Evolutionary conservation across 2,329 filamentous ascomycete genomes (phyloP).

Genomic region (Diaporthe sp.): DNA sequence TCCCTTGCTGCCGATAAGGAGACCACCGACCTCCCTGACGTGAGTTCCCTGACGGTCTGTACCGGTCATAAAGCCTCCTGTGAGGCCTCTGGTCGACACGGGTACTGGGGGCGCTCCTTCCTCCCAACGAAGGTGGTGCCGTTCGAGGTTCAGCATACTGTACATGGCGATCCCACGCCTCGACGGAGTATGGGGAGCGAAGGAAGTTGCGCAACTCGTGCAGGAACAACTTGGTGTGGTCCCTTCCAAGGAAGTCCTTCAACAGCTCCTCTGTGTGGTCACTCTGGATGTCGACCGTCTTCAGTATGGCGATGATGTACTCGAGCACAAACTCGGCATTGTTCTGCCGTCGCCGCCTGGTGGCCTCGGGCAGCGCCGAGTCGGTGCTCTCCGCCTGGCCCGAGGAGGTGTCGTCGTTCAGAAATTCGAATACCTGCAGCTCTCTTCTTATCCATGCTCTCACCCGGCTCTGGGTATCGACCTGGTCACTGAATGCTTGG

Average conservation of each 20-base stretch:
- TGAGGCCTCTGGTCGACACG: conserved; percentile 9
- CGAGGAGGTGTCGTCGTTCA: conserved; percentile 55
- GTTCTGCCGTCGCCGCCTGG: conserved; percentile 52
- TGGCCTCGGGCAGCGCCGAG: conserved; percentile 41
- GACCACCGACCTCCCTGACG: conserved; percentile 21
- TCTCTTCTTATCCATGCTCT: conserved; percentile 87
- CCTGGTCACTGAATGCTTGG: conserved; percentile 71
- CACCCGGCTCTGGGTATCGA: conserved; percentile 80
- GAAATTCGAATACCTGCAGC: conserved; percentile 83
- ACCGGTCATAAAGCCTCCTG: conserved; percentile 33
- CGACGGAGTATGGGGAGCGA: conserved; percentile 79
- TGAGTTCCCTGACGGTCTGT: conserved; percentile 15
- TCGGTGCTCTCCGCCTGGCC: conserved; percentile 34
- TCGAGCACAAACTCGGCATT: conserved; percentile 89
- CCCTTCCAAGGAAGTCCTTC: conserved; percentile 80
- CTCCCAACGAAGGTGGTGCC: not conserved
- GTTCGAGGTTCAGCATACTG: conserved; percentile 67
- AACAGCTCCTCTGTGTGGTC: conserved; percentile 86
- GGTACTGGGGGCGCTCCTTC: not conserved
- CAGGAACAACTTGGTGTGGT: conserved; percentile 80
- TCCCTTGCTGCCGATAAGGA: conserved; percentile 25
- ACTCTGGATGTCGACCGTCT: conserved; percentile 82
- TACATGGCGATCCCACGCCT: conserved; percentile 84
- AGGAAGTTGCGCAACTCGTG: conserved; percentile 89
- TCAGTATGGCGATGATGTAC: conserved; percentile 86